A percentile compares a stretch with the other conserved stretches of the same genome.
Conservation (phyloP, 2,329 filamentous ascomycete genomes). For the Mycosphaerella sp. region DNA sequence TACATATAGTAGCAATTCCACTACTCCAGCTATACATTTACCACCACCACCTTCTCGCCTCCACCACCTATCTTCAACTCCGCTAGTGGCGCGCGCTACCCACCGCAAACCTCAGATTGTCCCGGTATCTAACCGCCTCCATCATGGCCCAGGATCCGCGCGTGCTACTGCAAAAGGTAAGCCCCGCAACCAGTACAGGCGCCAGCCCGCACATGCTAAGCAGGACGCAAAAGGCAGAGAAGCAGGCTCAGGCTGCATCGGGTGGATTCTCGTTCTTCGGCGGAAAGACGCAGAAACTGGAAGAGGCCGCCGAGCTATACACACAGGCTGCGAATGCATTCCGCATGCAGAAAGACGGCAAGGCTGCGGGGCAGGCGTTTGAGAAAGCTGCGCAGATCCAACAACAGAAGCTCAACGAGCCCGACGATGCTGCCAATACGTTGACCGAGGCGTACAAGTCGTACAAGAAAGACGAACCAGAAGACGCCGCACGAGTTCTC, state of each 20-base stretch:
- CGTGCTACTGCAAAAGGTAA: conserved; percentile 70
- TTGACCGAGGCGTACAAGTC: conserved; percentile 90
- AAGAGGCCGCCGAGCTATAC: conserved; percentile 81
- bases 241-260: conserved; percentile 64
- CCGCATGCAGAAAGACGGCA: conserved; percentile 75
- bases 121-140: not conserved
- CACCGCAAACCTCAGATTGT: no score
- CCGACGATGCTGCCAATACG: conserved; percentile 85
- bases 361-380: conserved; percentile 80
- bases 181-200: conserved; percentile 10
- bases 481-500: conserved; percentile 74
- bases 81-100: no score
- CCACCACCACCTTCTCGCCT: no score
- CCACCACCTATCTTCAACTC: no score
- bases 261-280: conserved; percentile 88
- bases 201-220: not conserved
- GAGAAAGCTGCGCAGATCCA: conserved; percentile 79
- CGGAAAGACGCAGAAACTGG: conserved; percentile 78
- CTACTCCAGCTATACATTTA: no score
- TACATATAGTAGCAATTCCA: no score
- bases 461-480: conserved; percentile 77
- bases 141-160: conserved; percentile 70
- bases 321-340: conserved; percentile 87
- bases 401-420: conserved; percentile 74
- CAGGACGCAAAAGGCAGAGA: conserved; percentile 63